A percentile compares a stretch with the other conserved stretches of the same genome.
phyloP scores from a whole-genome alignment of 495 filamentous ascomycete species.

The Annulohypoxylon maeteangense region DNA sequence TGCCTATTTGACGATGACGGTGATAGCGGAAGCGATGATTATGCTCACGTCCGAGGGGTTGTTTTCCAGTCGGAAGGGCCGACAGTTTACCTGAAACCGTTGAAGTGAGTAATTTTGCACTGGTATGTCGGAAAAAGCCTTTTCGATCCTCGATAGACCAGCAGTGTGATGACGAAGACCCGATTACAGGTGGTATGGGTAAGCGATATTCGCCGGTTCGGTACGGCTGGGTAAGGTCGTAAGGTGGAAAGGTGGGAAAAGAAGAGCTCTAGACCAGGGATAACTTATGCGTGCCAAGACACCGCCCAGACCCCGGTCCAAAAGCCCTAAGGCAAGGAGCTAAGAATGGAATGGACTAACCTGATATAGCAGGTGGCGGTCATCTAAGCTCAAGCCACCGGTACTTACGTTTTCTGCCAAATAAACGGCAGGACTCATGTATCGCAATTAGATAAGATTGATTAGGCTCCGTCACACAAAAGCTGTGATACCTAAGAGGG shows the following conservation, averaged over 20 bases:
- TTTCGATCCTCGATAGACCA: conserved; percentile 29
- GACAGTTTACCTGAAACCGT: background rate
- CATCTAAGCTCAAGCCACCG: conserved; percentile 12
- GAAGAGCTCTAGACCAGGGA: conserved; percentile 39
- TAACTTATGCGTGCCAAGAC: conserved; percentile 33
- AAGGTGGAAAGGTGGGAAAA: conserved; percentile 12
- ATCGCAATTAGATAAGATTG: conserved; percentile 30
- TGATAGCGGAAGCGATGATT: background rate
- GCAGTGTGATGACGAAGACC: conserved; percentile 36
- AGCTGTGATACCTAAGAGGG: conserved; percentile 19
- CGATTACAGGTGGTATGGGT: conserved; percentile 24
- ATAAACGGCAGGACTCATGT: conserved; percentile 19
- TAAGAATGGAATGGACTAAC: conserved; percentile 36
- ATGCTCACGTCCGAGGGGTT: background rate
- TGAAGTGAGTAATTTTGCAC: background rate
- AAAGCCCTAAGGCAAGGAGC: conserved; percentile 41
- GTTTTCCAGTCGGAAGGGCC: background rate
- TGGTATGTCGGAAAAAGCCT: conserved; percentile 18
- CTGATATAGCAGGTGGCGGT: conserved; percentile 30
- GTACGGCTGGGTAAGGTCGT: conserved; percentile 22
- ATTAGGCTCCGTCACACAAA: conserved; percentile 27
- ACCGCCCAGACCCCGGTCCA: conserved; percentile 21
- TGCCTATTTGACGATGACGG: conserved; percentile 1
- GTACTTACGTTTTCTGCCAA: conserved; percentile 23
- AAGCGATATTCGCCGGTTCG: conserved; percentile 30